These are phyloP conservation scores for Suhomyces prunicola DNA, from an alignment of 805 yeast species.

Conservation along the genomic window DNA sequence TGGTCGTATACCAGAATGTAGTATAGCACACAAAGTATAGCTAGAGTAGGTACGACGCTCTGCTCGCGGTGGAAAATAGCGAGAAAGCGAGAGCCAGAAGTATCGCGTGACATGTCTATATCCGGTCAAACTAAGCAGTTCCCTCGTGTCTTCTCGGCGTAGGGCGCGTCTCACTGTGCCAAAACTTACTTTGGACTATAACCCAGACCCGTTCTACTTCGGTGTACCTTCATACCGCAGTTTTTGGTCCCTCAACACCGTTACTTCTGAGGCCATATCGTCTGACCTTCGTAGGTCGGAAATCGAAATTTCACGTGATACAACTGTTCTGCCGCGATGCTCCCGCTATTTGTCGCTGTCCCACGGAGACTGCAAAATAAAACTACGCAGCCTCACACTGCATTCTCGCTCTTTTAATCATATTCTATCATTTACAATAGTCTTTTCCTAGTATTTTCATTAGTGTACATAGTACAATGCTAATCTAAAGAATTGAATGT, in stretches of 20 bases:
- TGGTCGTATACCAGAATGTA: too few species aligned
- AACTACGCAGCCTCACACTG: too few species aligned
- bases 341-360: background rate
- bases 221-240: background rate
- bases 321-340: background rate
- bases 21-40: too few species aligned
- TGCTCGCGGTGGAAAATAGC: too few species aligned
- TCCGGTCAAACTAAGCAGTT: background rate
- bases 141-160: background rate
- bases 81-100: background rate
- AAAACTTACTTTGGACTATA: background rate
- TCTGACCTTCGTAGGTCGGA: background rate
- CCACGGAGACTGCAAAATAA: background rate
- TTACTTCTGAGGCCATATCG: background rate
- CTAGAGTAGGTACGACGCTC: too few species aligned
- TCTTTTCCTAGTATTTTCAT: background rate
- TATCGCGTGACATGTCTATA: background rate
- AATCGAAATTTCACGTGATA: background rate
- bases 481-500: background rate
- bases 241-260: background rate
- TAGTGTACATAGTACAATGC: background rate
- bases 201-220: too few species aligned
- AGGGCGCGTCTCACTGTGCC: background rate
- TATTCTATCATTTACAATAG: too few species aligned
- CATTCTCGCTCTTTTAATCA: too few species aligned